Evolutionary conservation across 169 alveolate species (phyloP).

Genomic region (Babesia divergens): DNA sequence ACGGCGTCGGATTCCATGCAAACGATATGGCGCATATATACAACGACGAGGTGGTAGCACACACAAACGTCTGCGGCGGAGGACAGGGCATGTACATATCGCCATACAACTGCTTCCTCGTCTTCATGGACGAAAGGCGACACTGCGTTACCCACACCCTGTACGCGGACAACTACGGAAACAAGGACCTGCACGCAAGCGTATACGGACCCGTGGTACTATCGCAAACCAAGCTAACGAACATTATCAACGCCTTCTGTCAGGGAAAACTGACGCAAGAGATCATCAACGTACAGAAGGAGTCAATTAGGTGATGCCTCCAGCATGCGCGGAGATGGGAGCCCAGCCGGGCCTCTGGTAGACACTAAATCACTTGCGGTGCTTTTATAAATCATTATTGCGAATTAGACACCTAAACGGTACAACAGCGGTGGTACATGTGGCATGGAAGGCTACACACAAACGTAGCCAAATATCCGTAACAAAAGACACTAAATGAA

Average conservation of each 20-base stretch:
- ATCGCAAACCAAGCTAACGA: slow-evolving; percentile 22
- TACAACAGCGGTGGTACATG: too few relatives aligned
- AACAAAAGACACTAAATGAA: too few relatives aligned
- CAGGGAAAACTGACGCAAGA: slow-evolving; percentile 56
- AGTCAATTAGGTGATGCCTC: background rate
- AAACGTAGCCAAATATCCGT: too few relatives aligned
- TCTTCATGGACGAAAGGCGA: slow-evolving; percentile 32
- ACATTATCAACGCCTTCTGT: slow-evolving; percentile 37
- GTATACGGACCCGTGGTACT: slow-evolving; percentile 52
- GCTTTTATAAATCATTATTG: too few relatives aligned
- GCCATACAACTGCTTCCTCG: slow-evolving; percentile 54
- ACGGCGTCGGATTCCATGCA: background rate
- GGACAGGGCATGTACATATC: slow-evolving; percentile 58
- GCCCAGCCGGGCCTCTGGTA: too few relatives aligned
- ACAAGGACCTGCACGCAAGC: slow-evolving; percentile 49
- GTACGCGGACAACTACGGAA: slow-evolving; percentile 58
- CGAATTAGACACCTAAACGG: too few relatives aligned
- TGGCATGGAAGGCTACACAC: too few relatives aligned
- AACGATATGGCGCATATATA: slow-evolving; percentile 12
- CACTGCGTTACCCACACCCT: slow-evolving; percentile 13
- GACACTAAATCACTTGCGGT: too few relatives aligned
- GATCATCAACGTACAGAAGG: slow-evolving; percentile 21
- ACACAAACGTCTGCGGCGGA: slow-evolving; percentile 50
- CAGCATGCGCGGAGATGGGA: too few relatives aligned
- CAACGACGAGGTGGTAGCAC: slow-evolving; percentile 39